phyloP scores from a whole-genome alignment of 306 rosid genomes.

The Quercus parvula region DNA sequence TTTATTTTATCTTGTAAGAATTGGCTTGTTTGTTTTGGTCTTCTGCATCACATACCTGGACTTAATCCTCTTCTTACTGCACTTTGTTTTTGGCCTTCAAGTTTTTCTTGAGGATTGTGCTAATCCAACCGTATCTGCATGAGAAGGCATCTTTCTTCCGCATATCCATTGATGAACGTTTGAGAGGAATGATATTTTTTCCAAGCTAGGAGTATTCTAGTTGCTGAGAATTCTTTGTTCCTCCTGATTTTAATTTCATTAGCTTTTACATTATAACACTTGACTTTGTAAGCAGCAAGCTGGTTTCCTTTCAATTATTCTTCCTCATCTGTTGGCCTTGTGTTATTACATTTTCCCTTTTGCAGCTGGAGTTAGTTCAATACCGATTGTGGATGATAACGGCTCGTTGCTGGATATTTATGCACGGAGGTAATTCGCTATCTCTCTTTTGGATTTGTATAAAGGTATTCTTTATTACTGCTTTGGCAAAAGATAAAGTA shows the following conservation, averaged over 20 bases:
- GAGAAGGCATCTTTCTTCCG: slow-evolving; percentile 10
- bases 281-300: slow-evolving; percentile 9
- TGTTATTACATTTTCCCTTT: slow-evolving; percentile 25
- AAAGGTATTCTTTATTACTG: not conserved
- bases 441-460: not conserved
- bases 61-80: not conserved
- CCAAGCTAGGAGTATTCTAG: not conserved
- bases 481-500: too few relatives aligned
- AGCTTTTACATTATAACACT: not conserved
- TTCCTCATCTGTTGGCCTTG: slow-evolving; percentile 20
- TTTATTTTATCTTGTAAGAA: not conserved
- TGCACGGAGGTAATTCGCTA: slow-evolving; percentile 60
- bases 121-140: not conserved
- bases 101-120: slow-evolving; percentile 1
- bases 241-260: not conserved
- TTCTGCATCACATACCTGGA: not conserved
- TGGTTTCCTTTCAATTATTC: slow-evolving; percentile 8
- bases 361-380: slow-evolving; percentile 79
- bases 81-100: not conserved
- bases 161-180: not conserved
- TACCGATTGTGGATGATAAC: slow-evolving; percentile 77
- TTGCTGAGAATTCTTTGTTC: not conserved
- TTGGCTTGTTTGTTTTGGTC: not conserved
- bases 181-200: slow-evolving; percentile 4
- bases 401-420: slow-evolving; percentile 76